phyloP scores from a whole-genome alignment of 352 stramenopile species.

The Elongisporangium anandrum region DNA sequence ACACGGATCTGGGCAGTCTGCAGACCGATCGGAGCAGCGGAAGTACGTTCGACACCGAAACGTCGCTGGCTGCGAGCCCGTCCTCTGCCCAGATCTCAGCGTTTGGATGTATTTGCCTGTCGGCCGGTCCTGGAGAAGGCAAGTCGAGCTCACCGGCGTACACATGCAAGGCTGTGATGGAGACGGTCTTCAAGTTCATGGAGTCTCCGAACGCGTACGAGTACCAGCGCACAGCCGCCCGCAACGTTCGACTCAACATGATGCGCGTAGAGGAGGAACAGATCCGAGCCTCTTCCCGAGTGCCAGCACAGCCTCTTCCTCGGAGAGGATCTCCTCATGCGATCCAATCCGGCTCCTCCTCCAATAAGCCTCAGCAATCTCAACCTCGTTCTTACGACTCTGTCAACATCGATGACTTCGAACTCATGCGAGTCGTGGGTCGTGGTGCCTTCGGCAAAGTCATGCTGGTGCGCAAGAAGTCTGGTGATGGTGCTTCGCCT shows the following conservation, averaged over 20 bases:
- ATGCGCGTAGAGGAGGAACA: conserved; percentile 32
- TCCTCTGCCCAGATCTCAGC: conserved; percentile 29
- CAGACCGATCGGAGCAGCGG: neutral
- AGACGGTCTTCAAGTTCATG: conserved; percentile 83
- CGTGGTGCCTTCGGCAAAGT: conserved; percentile 97
- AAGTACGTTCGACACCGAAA: conserved; percentile 7
- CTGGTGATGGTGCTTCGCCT: conserved; percentile 6
- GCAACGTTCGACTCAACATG: conserved; percentile 46
- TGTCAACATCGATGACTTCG: conserved; percentile 93
- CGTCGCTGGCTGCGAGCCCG: conserved; percentile 17
- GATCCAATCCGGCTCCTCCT: neutral
- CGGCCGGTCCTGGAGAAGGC: conserved; percentile 53
- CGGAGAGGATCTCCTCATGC: neutral
- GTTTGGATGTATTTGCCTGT: conserved; percentile 78
- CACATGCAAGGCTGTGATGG: conserved; percentile 64
- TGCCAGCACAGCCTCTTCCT: neutral
- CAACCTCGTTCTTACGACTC: conserved; percentile 24
- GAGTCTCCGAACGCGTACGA: conserved; percentile 70
- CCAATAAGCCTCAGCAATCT: neutral
- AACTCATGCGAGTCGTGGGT: conserved; percentile 96
- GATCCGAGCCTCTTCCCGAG: neutral
- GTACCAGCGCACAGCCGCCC: conserved; percentile 54
- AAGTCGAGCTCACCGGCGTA: conserved; percentile 55
- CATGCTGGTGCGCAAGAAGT: conserved; percentile 78
- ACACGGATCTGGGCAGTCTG: conserved; percentile 43